Evolutionary conservation across 2,329 filamentous ascomycete species (phyloP).

Genomic region (Fusarium decemcellulare): DNA sequence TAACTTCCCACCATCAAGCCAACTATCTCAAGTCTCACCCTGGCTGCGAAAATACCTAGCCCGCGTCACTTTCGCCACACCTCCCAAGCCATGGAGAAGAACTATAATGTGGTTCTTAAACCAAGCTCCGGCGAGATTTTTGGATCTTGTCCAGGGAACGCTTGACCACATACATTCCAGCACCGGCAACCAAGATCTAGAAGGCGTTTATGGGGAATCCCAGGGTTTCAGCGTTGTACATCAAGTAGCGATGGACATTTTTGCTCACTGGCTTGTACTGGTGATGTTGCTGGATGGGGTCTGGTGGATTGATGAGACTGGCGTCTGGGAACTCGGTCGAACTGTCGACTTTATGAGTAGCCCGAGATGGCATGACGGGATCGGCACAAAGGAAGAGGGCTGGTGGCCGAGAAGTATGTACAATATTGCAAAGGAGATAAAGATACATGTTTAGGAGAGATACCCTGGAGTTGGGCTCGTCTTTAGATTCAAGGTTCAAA

Average conservation of each 20-base stretch:
- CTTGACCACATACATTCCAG: constrained; percentile 39
- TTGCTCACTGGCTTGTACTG: constrained; percentile 57
- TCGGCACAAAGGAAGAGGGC: background rate
- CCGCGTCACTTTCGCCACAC: constrained; percentile 43
- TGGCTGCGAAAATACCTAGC: constrained; percentile 39
- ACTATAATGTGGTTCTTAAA: constrained; percentile 59
- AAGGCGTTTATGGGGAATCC: background rate
- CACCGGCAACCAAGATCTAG: background rate
- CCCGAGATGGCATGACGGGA: constrained; percentile 21
- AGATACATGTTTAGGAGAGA: background rate
- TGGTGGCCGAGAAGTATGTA: constrained; percentile 58
- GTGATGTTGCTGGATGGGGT: constrained; percentile 55
- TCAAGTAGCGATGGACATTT: constrained; percentile 53
- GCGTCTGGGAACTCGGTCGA: constrained; percentile 52
- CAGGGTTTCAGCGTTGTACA: constrained; percentile 17
- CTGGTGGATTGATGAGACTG: constrained; percentile 57
- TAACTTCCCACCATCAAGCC: background rate
- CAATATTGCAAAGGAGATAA: constrained; percentile 26
- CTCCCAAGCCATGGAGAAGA: constrained; percentile 51
- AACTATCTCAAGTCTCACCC: constrained; percentile 27
- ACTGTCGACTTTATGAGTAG: constrained; percentile 39
- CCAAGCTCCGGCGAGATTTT: constrained; percentile 50
- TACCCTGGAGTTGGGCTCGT: too few species aligned
- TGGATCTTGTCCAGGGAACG: constrained; percentile 53
- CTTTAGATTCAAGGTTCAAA: too few species aligned